phyloP scores from a whole-genome alignment of 208 protist species.

The Trypanosoma rangeli region DNA sequence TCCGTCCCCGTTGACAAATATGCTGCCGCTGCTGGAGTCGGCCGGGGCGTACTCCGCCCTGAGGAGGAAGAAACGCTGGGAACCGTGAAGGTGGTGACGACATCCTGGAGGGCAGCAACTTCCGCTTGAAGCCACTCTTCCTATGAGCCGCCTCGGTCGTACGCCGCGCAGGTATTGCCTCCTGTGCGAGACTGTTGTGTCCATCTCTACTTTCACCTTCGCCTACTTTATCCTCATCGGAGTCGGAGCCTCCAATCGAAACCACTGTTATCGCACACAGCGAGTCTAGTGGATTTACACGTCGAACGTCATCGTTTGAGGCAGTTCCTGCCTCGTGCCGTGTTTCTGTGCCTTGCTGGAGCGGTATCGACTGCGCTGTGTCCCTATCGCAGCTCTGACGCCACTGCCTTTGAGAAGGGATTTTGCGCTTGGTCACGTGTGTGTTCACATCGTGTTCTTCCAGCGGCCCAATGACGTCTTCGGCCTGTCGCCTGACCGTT shows the following conservation, averaged over 20 bases:
- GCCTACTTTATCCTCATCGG: neutral
- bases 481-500: neutral
- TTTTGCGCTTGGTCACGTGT: neutral
- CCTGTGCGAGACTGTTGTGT: neutral
- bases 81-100: neutral
- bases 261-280: slow-evolving; percentile 10
- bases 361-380: neutral
- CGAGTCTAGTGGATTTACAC: neutral
- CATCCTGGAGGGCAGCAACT: neutral
- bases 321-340: neutral
- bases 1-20: neutral
- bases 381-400: neutral
- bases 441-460: neutral
- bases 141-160: neutral
- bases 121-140: neutral
- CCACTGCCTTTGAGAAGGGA: neutral
- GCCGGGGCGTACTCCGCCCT: neutral
- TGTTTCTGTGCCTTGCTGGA: neutral
- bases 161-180: neutral
- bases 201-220: neutral
- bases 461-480: neutral
- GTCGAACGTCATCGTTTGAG: neutral
- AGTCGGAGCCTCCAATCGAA: slow-evolving; percentile 4
- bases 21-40: neutral
- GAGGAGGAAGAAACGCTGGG: neutral